These are phyloP conservation scores for Lophium mytilinum DNA, from an alignment of 495 filamentous ascomycete genomes.

Conservation along the genomic window DNA sequence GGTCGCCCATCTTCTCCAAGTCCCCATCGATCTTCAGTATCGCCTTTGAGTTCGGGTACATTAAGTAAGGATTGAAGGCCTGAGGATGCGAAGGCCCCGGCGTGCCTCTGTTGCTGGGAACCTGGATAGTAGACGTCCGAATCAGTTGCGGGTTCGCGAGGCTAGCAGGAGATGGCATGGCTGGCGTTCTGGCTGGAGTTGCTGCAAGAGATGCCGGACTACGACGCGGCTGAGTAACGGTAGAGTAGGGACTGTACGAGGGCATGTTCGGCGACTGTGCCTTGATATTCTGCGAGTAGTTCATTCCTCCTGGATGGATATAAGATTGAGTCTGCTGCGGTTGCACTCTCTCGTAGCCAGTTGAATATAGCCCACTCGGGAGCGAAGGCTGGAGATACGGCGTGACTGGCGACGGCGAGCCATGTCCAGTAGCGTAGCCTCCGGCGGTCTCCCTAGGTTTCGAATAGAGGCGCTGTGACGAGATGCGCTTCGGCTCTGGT, in stretches of 20 bases:
- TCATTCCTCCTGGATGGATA: slow-evolving; percentile 14
- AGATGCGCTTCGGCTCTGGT: slow-evolving; percentile 40
- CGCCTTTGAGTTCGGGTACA: slow-evolving; percentile 75
- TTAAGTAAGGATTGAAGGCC: slow-evolving; percentile 69
- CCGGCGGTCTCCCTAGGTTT: slow-evolving; percentile 33
- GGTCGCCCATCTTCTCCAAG: slow-evolving; percentile 59
- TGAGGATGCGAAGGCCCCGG: slow-evolving; percentile 26
- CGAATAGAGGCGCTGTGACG: slow-evolving; percentile 36
- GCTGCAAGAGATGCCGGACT: slow-evolving; percentile 30
- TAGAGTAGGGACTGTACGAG: slow-evolving; percentile 35
- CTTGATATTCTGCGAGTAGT: slow-evolving; percentile 19
- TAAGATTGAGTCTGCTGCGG: slow-evolving; percentile 12
- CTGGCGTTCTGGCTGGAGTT: slow-evolving; percentile 34
- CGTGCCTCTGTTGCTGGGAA: slow-evolving; percentile 40
- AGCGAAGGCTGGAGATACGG: slow-evolving; percentile 17
- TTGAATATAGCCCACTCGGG: slow-evolving; percentile 21
- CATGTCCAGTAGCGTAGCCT: slow-evolving; percentile 26
- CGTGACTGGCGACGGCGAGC: slow-evolving; percentile 24
- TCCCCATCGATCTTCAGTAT: slow-evolving; percentile 78
- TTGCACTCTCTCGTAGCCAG: slow-evolving; percentile 19
- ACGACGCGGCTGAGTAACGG: slow-evolving; percentile 29
- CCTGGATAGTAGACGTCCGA: slow-evolving; percentile 73
- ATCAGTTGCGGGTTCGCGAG: slow-evolving; percentile 59
- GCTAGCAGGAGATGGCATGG: slow-evolving; percentile 39
- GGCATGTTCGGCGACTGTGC: slow-evolving; percentile 12